Evolutionary conservation across 2,329 filamentous ascomycete species (phyloP), one percentile per base, ranked within the genome.

Genomic region (Calonectria crousiana): DNA sequence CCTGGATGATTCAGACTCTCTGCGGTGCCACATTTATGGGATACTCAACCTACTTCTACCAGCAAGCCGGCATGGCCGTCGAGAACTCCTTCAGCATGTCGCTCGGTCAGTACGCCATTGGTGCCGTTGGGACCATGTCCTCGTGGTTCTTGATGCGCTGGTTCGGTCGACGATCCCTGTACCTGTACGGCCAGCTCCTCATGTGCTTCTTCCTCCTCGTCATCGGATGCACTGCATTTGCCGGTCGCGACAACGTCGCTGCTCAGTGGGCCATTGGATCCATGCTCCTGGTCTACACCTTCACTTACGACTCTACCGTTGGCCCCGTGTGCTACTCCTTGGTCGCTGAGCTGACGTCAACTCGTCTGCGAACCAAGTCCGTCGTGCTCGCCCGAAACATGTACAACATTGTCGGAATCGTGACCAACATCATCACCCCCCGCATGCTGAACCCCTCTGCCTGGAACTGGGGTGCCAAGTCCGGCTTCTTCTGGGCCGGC

Each of bases 321-420:
- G 85, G 85, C 0, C 85, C 75, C 47, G 95, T 98, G 32, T 95
- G 94, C 85, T 98, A 97, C 85, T 96, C 95, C 0, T 89, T 98
- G 41, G 95, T 98, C 6, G 91, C 87, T 1, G 87, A 89, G 78
- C 75, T 88, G 4, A 84, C 84, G 0, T 87, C 86, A 0, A 88
- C 86, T 5, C 87, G 87, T 49, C 83, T 89, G 26, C 84, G 87
- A 58, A 87, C 85, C 62, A 87, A 88, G 80, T 86, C 87, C 0
- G 85, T 88, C 23, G 87, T 87, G 16, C 79, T 89, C 23, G 87
- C 85, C 10, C 83, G 87, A 62, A 86, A 85, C 75, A 69, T 85
- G 26, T 91, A 90, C 82, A 89, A 91, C 75, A 82, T 90, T 6
- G 79, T 82, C 28, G 86, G 86, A 70, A 88, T 91, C 52, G 74